Evolutionary conservation across 169 alveolate species (phyloP).

Genomic region (Plasmodium inui): DNA sequence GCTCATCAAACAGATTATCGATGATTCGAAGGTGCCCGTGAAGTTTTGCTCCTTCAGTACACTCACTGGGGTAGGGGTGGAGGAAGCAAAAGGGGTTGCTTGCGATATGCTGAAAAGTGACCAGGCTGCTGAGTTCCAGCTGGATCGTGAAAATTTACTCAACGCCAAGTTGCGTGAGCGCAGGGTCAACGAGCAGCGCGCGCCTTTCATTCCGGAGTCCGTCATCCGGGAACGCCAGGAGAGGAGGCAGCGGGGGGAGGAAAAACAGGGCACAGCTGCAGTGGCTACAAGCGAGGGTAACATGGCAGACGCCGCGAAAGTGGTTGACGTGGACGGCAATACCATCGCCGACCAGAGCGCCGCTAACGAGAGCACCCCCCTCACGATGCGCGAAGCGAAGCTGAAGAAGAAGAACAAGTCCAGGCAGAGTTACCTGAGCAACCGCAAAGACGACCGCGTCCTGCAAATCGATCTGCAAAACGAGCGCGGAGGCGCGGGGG

Average conservation of each 20-base stretch:
- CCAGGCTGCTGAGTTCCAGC: neutral
- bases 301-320: no score
- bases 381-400: constrained; percentile 76
- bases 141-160: constrained; percentile 43
- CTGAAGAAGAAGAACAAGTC: constrained; percentile 73
- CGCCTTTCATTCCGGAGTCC: constrained; percentile 90
- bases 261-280: neutral
- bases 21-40: neutral
- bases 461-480: constrained; percentile 90
- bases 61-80: constrained; percentile 90
- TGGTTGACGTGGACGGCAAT: neutral
- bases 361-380: neutral
- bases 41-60: constrained; percentile 82
- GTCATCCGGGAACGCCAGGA: constrained; percentile 81
- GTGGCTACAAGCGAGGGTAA: neutral
- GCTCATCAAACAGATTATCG: constrained; percentile 82
- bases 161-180: constrained; percentile 9
- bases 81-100: constrained; percentile 91
- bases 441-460: constrained; percentile 75
- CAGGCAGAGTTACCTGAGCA: constrained; percentile 59
- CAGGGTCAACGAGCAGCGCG: constrained; percentile 79
- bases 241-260: neutral
- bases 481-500: constrained; percentile 99
- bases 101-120: constrained; percentile 88
- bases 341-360: neutral